These are phyloP conservation scores for Cruciata laevipes DNA, from an alignment of 257 asterid genomes.

Conservation along the genomic window DNA sequence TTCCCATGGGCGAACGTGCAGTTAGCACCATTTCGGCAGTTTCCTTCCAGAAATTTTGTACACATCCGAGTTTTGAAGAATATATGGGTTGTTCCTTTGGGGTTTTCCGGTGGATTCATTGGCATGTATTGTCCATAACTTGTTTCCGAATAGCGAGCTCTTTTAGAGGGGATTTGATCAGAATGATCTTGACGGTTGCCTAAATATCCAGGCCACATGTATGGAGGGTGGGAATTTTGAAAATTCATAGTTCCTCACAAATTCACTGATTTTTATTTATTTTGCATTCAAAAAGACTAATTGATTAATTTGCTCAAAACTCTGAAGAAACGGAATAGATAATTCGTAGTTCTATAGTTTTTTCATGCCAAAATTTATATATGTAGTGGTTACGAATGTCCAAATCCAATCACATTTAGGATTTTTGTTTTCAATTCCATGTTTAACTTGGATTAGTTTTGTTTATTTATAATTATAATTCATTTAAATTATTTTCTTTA, in stretches of 20 bases:
- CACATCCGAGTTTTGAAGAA: constrained; percentile 81
- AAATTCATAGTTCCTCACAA: constrained; percentile 36
- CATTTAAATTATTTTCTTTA: too few species aligned
- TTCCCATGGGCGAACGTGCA: constrained; percentile 83
- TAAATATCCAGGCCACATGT: constrained; percentile 28
- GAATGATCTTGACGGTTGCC: constrained; percentile 27
- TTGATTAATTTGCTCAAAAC: too few species aligned
- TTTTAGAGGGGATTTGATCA: constrained; percentile 37
- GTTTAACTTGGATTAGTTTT: too few species aligned
- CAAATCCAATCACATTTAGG: too few species aligned
- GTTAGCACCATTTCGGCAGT: constrained; percentile 59
- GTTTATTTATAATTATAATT: too few species aligned
- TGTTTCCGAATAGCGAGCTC: constrained; percentile 32
- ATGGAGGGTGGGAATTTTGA: constrained; percentile 40
- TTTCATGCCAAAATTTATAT: too few species aligned
- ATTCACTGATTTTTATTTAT: too few species aligned
- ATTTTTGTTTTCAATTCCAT: too few species aligned
- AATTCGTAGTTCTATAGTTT: too few species aligned
- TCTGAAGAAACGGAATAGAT: too few species aligned
- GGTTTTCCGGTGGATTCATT: constrained; percentile 28
- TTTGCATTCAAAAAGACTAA: too few species aligned
- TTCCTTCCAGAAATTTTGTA: constrained; percentile 54
- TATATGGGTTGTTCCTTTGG: constrained; percentile 62
- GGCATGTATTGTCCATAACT: constrained; percentile 24
- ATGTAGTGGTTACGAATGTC: too few species aligned